Evolutionary conservation across 164 flowering plant species (phyloP).

Genomic region (Kingdonia uniflora): DNA sequence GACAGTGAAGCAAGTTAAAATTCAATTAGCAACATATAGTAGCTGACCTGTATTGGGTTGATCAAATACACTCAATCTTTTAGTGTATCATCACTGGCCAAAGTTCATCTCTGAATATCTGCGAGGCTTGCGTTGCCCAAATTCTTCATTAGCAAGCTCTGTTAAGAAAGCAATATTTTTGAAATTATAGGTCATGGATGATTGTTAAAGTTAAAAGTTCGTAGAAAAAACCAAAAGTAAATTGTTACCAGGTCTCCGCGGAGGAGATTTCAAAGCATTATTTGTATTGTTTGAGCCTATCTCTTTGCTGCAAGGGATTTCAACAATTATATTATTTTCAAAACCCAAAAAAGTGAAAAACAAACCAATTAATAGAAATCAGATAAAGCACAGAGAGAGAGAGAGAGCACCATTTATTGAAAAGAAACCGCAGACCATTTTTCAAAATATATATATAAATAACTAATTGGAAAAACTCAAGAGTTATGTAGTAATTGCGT

Average conservation of each 20-base stretch:
- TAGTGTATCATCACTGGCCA: constrained; percentile 57
- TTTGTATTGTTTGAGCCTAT: constrained; percentile 30
- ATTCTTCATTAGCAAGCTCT: constrained; percentile 69
- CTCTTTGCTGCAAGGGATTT: constrained; percentile 48
- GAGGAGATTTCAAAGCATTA: constrained; percentile 34
- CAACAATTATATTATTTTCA: constrained; percentile 4
- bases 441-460: too few species aligned
- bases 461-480: too few species aligned
- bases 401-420: too few species aligned
- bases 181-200: too few species aligned
- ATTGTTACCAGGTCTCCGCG: constrained; percentile 60
- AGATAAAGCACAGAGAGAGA: too few species aligned
- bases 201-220: too few species aligned
- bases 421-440: too few species aligned
- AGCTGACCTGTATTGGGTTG: constrained; percentile 15
- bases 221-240: too few species aligned
- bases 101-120: constrained; percentile 88
- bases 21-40: too few species aligned
- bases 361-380: not conserved
- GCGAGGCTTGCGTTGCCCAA: constrained; percentile 81
- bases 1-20: too few species aligned
- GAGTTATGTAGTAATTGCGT: too few species aligned
- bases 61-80: constrained; percentile 26
- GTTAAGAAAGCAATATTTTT: not conserved
- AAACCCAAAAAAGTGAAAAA: not conserved